Percentiles rank a stretch among this genome's conserved stretches.
Conservation (phyloP, 106 monocot genomes). For the Vanilla planifolia region DNA sequence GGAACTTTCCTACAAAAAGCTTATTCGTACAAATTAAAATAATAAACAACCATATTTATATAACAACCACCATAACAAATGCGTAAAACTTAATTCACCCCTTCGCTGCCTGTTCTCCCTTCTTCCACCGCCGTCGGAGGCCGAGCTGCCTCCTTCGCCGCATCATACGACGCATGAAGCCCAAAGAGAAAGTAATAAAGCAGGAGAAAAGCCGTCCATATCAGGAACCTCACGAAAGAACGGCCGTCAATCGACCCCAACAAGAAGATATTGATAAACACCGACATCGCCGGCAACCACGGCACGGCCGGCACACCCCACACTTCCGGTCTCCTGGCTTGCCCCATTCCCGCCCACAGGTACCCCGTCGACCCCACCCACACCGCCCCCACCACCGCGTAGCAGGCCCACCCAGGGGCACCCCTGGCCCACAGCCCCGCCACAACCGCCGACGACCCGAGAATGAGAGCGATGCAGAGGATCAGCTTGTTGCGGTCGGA, state of each 20-base stretch:
- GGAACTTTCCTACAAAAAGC: too few species aligned
- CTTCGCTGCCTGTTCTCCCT: too few species aligned
- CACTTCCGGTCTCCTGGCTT: slow-evolving; percentile 49
- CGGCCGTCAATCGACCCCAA: slow-evolving; percentile 65
- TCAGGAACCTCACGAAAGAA: slow-evolving; percentile 60
- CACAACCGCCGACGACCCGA: slow-evolving; percentile 39
- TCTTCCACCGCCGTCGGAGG: slow-evolving; percentile 11
- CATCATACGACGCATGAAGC: slow-evolving; percentile 72
- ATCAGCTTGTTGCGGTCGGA: slow-evolving; percentile 1
- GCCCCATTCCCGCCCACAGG: slow-evolving; percentile 33
- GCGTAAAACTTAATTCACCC: too few species aligned
- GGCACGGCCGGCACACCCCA: slow-evolving; percentile 86
- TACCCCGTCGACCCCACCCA: slow-evolving; percentile 50
- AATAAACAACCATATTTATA: too few species aligned
- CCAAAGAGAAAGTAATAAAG: slow-evolving; percentile 62
- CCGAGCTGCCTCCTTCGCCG: slow-evolving; percentile 42
- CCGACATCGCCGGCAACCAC: slow-evolving; percentile 74
- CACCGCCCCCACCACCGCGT: slow-evolving; percentile 30
- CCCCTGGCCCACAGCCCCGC: slow-evolving; percentile 34
- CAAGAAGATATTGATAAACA: slow-evolving; percentile 62
- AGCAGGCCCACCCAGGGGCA: slow-evolving; percentile 30
- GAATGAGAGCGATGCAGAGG: not conserved
- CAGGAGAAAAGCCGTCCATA: slow-evolving; percentile 49
- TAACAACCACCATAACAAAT: too few species aligned
- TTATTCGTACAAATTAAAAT: too few species aligned